Conservation (phyloP, 2,329 filamentous ascomycete species). For the Cordyceps cicadae region DNA sequence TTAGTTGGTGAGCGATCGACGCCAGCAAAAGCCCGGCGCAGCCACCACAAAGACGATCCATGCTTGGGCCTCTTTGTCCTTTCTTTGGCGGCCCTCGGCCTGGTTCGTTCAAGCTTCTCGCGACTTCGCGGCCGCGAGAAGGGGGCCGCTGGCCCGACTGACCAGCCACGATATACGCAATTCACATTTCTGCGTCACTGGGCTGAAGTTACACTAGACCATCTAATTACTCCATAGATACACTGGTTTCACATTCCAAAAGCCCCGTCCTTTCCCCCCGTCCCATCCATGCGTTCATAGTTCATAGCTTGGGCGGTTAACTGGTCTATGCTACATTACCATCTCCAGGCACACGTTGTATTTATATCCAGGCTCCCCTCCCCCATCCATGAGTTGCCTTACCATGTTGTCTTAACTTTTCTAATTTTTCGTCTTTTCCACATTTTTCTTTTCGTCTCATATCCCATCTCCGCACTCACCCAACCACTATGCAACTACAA, state of each 20-base stretch:
- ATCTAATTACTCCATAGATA: too few relatives aligned
- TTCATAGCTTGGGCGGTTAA: slow-evolving; percentile 1
- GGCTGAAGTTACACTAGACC: not conserved
- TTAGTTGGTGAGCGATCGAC: not conserved
- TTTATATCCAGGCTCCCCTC: slow-evolving; percentile 4
- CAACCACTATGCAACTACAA: slow-evolving; percentile 2
- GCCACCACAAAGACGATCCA: not conserved
- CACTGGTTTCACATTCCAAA: too few relatives aligned
- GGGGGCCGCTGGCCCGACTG: not conserved
- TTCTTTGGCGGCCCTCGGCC: not conserved
- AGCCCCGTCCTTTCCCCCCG: slow-evolving; percentile 2
- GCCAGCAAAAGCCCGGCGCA: not conserved
- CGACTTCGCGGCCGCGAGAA: slow-evolving; percentile 4
- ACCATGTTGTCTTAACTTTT: not conserved
- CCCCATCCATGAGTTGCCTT: not conserved
- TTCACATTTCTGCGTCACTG: slow-evolving; percentile 1
- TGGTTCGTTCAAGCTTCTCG: not conserved
- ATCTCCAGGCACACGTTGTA: not conserved
- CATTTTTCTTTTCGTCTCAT: not conserved
- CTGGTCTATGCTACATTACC: not conserved
- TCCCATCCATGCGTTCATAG: not conserved
- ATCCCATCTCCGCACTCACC: not conserved
- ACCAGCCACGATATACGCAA: not conserved
- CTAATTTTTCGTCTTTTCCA: not conserved
- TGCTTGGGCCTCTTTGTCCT: not conserved